Percentiles rank a stretch among this genome's conserved stretches.
Conservation (phyloP, 1,139 yeast species). For the Saccharomyces uvarum region DNA sequence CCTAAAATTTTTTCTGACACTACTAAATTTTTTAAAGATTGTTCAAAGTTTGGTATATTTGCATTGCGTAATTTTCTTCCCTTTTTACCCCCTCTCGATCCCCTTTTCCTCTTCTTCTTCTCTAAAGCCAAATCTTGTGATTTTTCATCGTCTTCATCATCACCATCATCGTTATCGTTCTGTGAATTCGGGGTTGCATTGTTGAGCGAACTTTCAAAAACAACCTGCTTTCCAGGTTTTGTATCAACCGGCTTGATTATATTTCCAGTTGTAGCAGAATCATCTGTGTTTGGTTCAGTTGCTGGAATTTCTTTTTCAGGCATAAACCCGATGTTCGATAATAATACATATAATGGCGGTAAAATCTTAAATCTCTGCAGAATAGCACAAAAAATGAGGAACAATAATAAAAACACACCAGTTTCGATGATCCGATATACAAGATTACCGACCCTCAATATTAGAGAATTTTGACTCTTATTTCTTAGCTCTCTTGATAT, state of each 20-base stretch:
- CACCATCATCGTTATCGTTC: conserved; percentile 4
- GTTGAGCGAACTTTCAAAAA: neutral
- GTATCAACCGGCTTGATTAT: neutral
- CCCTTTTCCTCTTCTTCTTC: conserved; percentile 63
- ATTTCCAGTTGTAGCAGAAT: neutral
- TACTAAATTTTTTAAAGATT: conserved; percentile 42
- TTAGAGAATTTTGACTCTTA: conserved; percentile 10
- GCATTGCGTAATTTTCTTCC: conserved; percentile 13
- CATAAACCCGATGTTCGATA: conserved; percentile 30
- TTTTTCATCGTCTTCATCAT: conserved; percentile 4
- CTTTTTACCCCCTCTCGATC: conserved; percentile 76
- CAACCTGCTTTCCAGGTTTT: neutral
- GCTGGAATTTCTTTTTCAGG: conserved; percentile 9
- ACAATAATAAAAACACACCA: conserved; percentile 38
- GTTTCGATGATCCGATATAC: conserved; percentile 44
- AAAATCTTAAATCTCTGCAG: conserved; percentile 37
- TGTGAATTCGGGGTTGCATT: neutral
- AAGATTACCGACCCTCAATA: conserved; percentile 30
- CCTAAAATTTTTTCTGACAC: conserved; percentile 75
- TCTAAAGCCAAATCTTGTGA: conserved; percentile 8
- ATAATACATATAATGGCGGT: conserved; percentile 33
- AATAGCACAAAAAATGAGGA: conserved; percentile 31
- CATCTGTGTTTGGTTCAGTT: neutral
- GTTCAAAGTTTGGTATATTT: conserved; percentile 17
- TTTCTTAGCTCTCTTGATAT: conserved; percentile 18